Evolutionary conservation across 345 rosid species (phyloP), one percentile per base, ranked within the genome.

Genomic region (Passiflora organensis): DNA sequence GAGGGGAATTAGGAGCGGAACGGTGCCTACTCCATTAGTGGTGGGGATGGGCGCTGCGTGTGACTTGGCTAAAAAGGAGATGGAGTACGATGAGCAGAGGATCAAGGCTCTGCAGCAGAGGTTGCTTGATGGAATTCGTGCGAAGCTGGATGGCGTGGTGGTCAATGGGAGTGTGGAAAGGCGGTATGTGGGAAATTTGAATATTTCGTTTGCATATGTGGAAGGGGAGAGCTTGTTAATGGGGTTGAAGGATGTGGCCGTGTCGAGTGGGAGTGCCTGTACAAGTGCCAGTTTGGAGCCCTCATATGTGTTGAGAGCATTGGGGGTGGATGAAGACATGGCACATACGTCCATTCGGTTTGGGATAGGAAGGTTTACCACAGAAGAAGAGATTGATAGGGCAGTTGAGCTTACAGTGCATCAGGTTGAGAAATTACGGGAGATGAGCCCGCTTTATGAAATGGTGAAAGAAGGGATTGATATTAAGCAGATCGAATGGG

Each of bases 201-300:
- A 89, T 60, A 47, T 89, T 59, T 93, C 99, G 0, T 93, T 93
- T 46, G 97, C 99, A 0, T 93, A 86, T 47, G 99, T 93, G 9
- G 97, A 93, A 77, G 97, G 99, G 23, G 99, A 93, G 89, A 86
- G 96, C 51, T 58, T 93, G 77, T 76, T 93, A 66, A 89, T 93
- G 99, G 99, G 99, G 15, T 71, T 93, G 77, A 93, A 89, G 76
- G 99, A 93, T 57, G 96, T 89, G 62, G 97, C 99, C 0, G 99
- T 94, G 49, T 94, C 99, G 6, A 89, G 99, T 76, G 97, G 97
- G 38, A 89, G 99, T 70, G 99, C 99, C 2, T 93, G 99, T 54
- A 94, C 99, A 0, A 89, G 99, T 64, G 99, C 99, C 0, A 89
- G 99, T 75, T 66, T 89, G 70, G 99, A 89, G 80, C 99, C 99